A percentile compares a stretch with the other conserved stretches of the same genome.
These are phyloP conservation scores for Penicillium sp. DNA, from an alignment of 2,329 filamentous ascomycete species.

Conservation along the genomic window DNA sequence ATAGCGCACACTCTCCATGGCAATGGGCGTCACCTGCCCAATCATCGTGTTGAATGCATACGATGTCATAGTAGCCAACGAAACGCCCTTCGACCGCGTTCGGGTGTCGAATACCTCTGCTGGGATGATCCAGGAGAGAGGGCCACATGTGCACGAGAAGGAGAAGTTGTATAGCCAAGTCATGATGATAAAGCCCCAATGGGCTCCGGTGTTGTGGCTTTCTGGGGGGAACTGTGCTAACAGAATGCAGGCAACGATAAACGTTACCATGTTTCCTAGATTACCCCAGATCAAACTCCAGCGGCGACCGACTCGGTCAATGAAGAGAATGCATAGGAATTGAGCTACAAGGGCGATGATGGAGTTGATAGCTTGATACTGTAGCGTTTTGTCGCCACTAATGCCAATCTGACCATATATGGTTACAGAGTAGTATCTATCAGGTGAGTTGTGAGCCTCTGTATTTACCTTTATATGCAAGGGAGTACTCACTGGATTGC, in stretches of 20 bases:
- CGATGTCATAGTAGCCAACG: conserved; percentile 62
- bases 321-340: conserved; percentile 54
- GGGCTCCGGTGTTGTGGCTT: conserved; percentile 30
- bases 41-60: conserved; percentile 74
- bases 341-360: conserved; percentile 62
- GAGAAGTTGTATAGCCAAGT: conserved; percentile 76
- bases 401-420: conserved; percentile 67
- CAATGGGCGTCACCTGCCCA: conserved; percentile 57
- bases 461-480: no score
- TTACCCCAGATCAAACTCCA: conserved; percentile 68
- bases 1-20: conserved; percentile 49
- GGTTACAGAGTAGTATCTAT: conserved; percentile 59
- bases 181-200: conserved; percentile 57
- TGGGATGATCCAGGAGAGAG: conserved; percentile 51
- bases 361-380: conserved; percentile 67
- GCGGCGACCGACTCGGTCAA: conserved; percentile 63
- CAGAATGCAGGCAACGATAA: conserved; percentile 57
- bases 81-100: conserved; percentile 65
- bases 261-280: conserved; percentile 60
- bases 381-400: conserved; percentile 53
- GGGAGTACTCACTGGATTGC: conserved; percentile 53
- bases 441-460: not conserved
- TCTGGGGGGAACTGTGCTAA: conserved; percentile 55
- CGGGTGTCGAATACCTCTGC: conserved; percentile 71
- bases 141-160: conserved; percentile 63